A percentile compares a stretch with the other conserved stretches of the same genome.
Evolutionary conservation across 1,284 basidiomycete species (phyloP).

Genomic region (Pseudozyma pruni): DNA sequence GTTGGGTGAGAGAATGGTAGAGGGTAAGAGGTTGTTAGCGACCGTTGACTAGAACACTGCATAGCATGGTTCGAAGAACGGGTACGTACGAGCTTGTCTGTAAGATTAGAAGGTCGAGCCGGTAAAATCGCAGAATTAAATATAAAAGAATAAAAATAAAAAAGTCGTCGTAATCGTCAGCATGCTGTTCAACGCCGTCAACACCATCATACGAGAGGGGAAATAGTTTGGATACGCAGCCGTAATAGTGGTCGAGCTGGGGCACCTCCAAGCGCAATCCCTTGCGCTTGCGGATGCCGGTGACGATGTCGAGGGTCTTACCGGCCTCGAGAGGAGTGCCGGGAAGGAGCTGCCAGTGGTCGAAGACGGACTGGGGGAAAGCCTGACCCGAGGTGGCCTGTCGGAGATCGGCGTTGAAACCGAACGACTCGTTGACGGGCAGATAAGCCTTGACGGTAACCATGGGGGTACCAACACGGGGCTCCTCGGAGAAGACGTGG

Average conservation of each 20-base stretch:
- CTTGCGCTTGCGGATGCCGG: constrained; percentile 85
- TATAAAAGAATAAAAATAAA: background rate
- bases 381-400: constrained; percentile 94
- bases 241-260: constrained; percentile 53
- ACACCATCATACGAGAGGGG: no score
- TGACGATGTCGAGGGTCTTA: constrained; percentile 89
- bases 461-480: constrained; percentile 97
- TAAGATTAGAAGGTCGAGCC: background rate
- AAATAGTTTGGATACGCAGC: constrained; percentile 54
- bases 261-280: constrained; percentile 73
- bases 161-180: background rate
- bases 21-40: no score
- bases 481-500: constrained; percentile 97
- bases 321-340: constrained; percentile 75
- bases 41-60: no score
- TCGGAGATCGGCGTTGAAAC: constrained; percentile 97
- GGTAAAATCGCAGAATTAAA: background rate
- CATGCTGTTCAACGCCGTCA: constrained; percentile 6
- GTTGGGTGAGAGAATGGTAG: no score
- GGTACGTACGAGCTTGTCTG: background rate
- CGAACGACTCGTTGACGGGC: constrained; percentile 96
- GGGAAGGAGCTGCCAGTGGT: constrained; percentile 75
- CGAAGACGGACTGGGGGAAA: constrained; percentile 96
- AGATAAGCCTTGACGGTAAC: constrained; percentile 99
- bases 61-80: no score